Conservation (phyloP, 805 yeast species). For the Myxozyma lipomycoides region DNA sequence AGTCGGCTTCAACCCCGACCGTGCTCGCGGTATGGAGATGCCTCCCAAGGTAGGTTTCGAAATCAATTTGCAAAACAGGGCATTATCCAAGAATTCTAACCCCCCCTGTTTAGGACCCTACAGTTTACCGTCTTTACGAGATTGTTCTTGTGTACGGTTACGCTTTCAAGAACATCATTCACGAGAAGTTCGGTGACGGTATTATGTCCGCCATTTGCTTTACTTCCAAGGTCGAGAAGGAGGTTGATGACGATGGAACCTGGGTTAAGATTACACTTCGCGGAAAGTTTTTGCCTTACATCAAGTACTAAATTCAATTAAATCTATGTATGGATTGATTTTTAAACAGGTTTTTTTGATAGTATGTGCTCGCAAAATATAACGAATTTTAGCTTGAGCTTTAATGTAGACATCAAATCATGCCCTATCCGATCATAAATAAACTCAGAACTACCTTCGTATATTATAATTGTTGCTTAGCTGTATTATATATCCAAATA, state of each 20-base stretch:
- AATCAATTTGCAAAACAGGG: too few relatives aligned
- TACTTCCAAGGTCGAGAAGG: slow-evolving; percentile 29
- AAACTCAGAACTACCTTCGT: background rate
- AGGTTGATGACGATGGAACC: slow-evolving; percentile 28
- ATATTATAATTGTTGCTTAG: too few relatives aligned
- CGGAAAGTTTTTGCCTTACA: slow-evolving; percentile 28
- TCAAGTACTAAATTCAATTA: slow-evolving; percentile 23
- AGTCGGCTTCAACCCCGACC: slow-evolving; percentile 25
- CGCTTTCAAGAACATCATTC: slow-evolving; percentile 27
- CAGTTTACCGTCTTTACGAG: slow-evolving; percentile 28
- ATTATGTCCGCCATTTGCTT: slow-evolving; percentile 30
- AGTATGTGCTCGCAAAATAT: too few relatives aligned
- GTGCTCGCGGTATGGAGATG: slow-evolving; percentile 16
- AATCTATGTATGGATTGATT: background rate
- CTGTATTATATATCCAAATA: too few relatives aligned
- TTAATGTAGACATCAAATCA: too few relatives aligned
- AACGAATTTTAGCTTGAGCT: too few relatives aligned
- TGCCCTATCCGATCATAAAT: background rate
- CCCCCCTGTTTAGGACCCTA: slow-evolving; percentile 24
- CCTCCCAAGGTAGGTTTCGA: slow-evolving; percentile 11
- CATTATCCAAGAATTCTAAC: too few relatives aligned
- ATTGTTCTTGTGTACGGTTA: slow-evolving; percentile 29
- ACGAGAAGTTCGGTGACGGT: slow-evolving; percentile 29
- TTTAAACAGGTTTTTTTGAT: too few relatives aligned
- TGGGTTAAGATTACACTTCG: slow-evolving; percentile 30